A percentile compares a stretch with the other conserved stretches of the same genome.
Evolutionary conservation across 2,329 filamentous ascomycete genomes (phyloP).

Genomic region (Dactylellina drechsleri): DNA sequence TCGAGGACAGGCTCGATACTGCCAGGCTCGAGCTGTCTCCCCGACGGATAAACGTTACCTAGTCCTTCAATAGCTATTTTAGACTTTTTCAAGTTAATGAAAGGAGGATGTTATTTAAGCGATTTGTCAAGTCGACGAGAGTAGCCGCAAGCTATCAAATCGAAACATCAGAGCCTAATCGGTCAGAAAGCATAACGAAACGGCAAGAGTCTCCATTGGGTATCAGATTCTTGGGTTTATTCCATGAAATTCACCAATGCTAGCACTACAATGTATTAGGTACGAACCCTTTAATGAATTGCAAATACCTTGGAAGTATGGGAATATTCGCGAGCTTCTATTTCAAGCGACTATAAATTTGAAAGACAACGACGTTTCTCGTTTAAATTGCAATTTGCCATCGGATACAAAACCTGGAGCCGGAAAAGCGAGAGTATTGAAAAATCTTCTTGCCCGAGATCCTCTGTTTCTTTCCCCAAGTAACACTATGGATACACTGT

Average conservation of each 20-base stretch:
- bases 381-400: conserved; percentile 34
- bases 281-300: conserved; percentile 15
- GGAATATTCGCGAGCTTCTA: conserved; percentile 38
- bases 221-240: conserved; percentile 22
- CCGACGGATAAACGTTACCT: conserved; percentile 33
- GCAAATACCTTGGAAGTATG: conserved; percentile 36
- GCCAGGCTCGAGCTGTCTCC: conserved; percentile 34
- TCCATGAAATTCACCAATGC: conserved; percentile 22
- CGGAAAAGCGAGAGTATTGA: conserved; percentile 14
- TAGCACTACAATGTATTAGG: neutral
- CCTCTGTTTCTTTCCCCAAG: conserved; percentile 51
- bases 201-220: conserved; percentile 33
- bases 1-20: conserved; percentile 14
- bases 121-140: conserved; percentile 51
- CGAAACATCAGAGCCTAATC: conserved; percentile 43
- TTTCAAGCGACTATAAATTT: conserved; percentile 46
- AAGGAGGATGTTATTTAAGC: conserved; percentile 29
- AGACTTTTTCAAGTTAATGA: conserved; percentile 35
- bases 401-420: conserved; percentile 37
- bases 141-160: conserved; percentile 30
- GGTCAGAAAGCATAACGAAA: conserved; percentile 34
- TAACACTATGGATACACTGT: neutral
- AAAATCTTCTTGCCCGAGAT: no score
- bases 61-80: conserved; percentile 28
- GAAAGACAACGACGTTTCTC: conserved; percentile 15